Conservation (phyloP, 1,139 yeast genomes). For the Hanseniaspora gamundiae region DNA sequence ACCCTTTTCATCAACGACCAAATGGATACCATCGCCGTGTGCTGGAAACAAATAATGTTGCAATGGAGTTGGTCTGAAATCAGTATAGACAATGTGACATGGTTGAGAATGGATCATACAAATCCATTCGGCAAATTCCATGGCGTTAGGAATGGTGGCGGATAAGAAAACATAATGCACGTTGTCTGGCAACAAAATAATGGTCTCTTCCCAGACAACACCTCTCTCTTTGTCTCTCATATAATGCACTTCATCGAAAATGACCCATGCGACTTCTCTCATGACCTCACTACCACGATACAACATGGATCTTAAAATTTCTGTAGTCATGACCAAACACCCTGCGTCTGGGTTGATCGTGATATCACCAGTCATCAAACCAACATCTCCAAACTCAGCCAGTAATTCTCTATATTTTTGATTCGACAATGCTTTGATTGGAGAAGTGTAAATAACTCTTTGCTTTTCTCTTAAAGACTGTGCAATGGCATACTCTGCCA, state of each 20-base stretch:
- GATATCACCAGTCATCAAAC: slow-evolving; percentile 95
- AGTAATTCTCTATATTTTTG: slow-evolving; percentile 90
- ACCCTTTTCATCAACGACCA: slow-evolving; percentile 96
- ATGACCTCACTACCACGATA: slow-evolving; percentile 93
- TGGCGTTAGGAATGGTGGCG: slow-evolving; percentile 96
- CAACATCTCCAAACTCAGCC: slow-evolving; percentile 70
- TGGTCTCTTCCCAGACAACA: slow-evolving; percentile 99
- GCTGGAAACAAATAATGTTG: slow-evolving; percentile 97
- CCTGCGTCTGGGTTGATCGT: slow-evolving; percentile 96
- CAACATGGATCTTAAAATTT: slow-evolving; percentile 86
- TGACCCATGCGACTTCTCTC: slow-evolving; percentile 94
- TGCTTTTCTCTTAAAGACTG: slow-evolving; percentile 87
- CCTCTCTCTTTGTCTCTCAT: slow-evolving; percentile 96
- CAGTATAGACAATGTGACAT: slow-evolving; percentile 96
- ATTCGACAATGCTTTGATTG: slow-evolving; percentile 83
- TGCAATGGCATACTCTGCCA: slow-evolving; percentile 90
- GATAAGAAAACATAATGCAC: slow-evolving; percentile 80
- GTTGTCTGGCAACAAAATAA: slow-evolving; percentile 91
- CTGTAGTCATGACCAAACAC: slow-evolving; percentile 96
- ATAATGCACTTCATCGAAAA: slow-evolving; percentile 95
- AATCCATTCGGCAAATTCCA: slow-evolving; percentile 97
- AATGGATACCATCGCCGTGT: slow-evolving; percentile 92
- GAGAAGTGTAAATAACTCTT: slow-evolving; percentile 84
- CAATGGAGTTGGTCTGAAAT: slow-evolving; percentile 95
- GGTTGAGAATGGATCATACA: slow-evolving; percentile 92